These are phyloP conservation scores for Colletotrichum sp. DNA, from an alignment of 2,329 filamentous ascomycete genomes.

Conservation along the genomic window DNA sequence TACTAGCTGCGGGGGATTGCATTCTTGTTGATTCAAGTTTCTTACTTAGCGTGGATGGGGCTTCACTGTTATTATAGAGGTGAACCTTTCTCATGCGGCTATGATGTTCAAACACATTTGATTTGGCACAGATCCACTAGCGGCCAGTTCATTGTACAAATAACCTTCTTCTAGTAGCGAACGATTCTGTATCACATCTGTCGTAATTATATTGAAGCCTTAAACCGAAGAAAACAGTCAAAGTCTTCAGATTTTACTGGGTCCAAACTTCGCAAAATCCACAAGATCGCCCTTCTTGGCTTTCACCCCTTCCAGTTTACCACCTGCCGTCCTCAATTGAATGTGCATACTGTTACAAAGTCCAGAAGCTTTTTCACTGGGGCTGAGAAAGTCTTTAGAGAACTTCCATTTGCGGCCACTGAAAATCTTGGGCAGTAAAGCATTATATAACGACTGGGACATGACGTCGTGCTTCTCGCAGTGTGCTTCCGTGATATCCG, in stretches of 20 bases:
- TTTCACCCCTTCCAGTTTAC: background rate
- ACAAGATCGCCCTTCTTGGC: background rate
- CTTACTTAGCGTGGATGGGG: background rate
- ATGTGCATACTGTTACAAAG: background rate
- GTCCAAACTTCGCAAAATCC: background rate
- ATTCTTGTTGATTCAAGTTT: background rate
- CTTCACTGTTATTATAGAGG: background rate
- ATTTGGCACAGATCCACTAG: background rate
- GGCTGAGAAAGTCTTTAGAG: background rate
- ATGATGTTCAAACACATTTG: background rate
- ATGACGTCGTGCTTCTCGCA: background rate
- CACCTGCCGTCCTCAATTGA: background rate
- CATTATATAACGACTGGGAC: background rate
- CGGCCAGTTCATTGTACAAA: background rate
- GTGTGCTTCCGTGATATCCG: background rate
- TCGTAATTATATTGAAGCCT: background rate
- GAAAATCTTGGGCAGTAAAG: background rate
- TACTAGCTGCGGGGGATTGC: background rate
- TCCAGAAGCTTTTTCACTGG: fast-evolving
- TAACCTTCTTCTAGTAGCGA: background rate
- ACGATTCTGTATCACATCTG: fast-evolving
- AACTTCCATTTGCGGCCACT: background rate
- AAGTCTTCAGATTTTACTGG: background rate
- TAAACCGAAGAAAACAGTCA: background rate
- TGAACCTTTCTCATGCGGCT: background rate